Evolutionary conservation across 2,329 filamentous ascomycete species (phyloP), one percentile per base, ranked within the genome.

Genomic region (Colletotrichum sp.): DNA sequence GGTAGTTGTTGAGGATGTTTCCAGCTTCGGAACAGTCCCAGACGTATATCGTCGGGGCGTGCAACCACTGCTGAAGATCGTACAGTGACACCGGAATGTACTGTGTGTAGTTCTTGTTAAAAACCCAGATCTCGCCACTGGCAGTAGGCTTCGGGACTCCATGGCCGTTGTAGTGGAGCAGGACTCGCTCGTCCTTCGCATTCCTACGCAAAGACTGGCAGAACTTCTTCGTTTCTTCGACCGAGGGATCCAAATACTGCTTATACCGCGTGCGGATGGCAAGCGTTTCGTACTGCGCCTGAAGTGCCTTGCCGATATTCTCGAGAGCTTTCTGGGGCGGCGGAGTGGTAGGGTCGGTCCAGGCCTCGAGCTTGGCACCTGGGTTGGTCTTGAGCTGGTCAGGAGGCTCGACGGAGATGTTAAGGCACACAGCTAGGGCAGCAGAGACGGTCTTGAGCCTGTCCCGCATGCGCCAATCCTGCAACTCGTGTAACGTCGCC

Each of bases 81-180:
- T 98, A 98, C 11, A 99, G 88, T 1, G 96, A 98, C 59, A 99
- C 95, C 0, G 97, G 97, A 57, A 99, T 99, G 83, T 99, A 99
- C 85, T 99, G 97, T 0, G 97, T 99, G 83, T 98, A 99, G 79
- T 95, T 98, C 80, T 97, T 96, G 85, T 99, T 99, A 85, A 99
- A 99, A 7, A 98, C 98, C 97, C 97, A 99, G 25, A 99, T 98
- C 84, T 99, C 97, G 16, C 97, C 97, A 6, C 96, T 98, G 5
- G 94, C 93, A 1, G 97, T 99, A 5, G 97, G 97, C 81, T 98
- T 95, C 2, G 97, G 97, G 13, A 99, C 97, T 63, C 97, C 97
- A 84, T 99, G 97, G 19, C 97, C 97, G 81, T 99, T 99, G 88
- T 99, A 99, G 83, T 99, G 97, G 80, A 99, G 95, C n/a, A 99